Percentiles rank a stretch among this genome's conserved stretches.
phyloP scores from a whole-genome alignment of 352 stramenopile genomes.

The Phytopythium sindhum region DNA sequence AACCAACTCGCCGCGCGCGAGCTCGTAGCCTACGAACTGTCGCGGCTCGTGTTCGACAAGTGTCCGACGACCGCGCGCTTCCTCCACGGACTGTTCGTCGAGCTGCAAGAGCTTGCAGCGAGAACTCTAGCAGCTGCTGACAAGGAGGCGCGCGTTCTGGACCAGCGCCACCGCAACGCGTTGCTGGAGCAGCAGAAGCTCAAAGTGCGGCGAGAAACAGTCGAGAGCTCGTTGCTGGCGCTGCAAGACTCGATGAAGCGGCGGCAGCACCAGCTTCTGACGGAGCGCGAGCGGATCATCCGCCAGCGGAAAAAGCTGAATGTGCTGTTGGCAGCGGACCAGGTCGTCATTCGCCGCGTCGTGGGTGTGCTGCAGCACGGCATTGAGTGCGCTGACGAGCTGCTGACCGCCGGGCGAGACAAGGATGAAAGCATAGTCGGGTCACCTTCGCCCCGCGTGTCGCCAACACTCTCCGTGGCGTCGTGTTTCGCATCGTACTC shows the following conservation, averaged over 20 bases:
- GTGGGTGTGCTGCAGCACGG: conserved; percentile 26
- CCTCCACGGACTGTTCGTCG: conserved; percentile 41
- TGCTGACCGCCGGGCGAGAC: conserved; percentile 5
- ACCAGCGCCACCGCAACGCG: conserved; percentile 41
- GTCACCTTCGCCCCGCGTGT: not conserved
- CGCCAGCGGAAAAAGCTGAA: conserved; percentile 53
- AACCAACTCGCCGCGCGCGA: conserved; percentile 26
- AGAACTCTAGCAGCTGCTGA: conserved; percentile 26
- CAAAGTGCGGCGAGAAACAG: conserved; percentile 13
- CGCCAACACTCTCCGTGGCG: not conserved
- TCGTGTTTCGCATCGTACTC: not conserved
- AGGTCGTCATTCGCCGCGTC: conserved; percentile 35
- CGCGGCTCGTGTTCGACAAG: conserved; percentile 50
- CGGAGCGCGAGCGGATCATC: conserved; percentile 42
- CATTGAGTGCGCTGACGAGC: conserved; percentile 32
- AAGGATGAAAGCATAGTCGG: not conserved
- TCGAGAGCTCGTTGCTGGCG: conserved; percentile 18
- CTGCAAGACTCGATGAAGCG: conserved; percentile 35
- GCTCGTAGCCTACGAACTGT: conserved; percentile 39
- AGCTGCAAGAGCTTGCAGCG: conserved; percentile 26
- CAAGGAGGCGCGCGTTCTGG: conserved; percentile 30
- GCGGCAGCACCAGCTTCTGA: conserved; percentile 31
- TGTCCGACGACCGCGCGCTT: conserved; percentile 53
- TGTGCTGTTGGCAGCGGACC: conserved; percentile 34
- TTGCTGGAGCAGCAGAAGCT: conserved; percentile 34